Evolutionary conservation across 2,329 filamentous ascomycete genomes (phyloP), one percentile per base, ranked within the genome.

Genomic region (Microdochium trichocladiopsis): DNA sequence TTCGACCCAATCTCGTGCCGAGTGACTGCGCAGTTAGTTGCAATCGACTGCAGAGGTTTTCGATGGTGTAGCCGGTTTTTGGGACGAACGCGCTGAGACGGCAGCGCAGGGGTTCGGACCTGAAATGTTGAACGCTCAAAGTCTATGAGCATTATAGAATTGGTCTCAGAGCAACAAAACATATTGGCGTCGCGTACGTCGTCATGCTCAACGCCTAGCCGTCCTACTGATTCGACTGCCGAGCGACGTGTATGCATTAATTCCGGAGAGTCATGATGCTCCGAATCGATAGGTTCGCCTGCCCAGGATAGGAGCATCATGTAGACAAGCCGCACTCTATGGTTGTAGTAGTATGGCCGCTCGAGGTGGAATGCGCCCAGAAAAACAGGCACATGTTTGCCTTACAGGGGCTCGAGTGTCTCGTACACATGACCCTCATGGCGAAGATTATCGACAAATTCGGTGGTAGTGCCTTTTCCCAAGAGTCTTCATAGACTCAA

Each of bases 341-440:
- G 52, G 53, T 65, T 56, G 45, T 67, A 67, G 53, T 66, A 68
- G 54, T 69, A 71, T 2, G 53, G 65, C 54, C 60, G 65, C 43
- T 59, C 56, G 25, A 75, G 65, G 57, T 73, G 64, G 37, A 74
- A 60, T 9, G 61, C 57, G 5, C 69, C 66, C 4, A 73, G 64
- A 31, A 68, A 70, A 1, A 76, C 63, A 21, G 70, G 69, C 23
- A 74, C 53, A 18, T 57, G 14, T 12, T 53, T 50, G 8, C 71
- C 70, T 57, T 75, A 65, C 21, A 70, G 47, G 10, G 58, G 49
- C 48, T 53, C 18, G 0, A 73, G 61, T n/a, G 61, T 63, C 12
- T 58, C 11, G 53, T 75, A 75, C 1, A 74, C 60, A 1, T 47
- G 49, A 3, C 61, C 63, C 57, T 74, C 67, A 41, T 71, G 60